Base-by-base conservation (phyloP, 805 yeast genomes). In the Spathaspora boniae region DNA sequence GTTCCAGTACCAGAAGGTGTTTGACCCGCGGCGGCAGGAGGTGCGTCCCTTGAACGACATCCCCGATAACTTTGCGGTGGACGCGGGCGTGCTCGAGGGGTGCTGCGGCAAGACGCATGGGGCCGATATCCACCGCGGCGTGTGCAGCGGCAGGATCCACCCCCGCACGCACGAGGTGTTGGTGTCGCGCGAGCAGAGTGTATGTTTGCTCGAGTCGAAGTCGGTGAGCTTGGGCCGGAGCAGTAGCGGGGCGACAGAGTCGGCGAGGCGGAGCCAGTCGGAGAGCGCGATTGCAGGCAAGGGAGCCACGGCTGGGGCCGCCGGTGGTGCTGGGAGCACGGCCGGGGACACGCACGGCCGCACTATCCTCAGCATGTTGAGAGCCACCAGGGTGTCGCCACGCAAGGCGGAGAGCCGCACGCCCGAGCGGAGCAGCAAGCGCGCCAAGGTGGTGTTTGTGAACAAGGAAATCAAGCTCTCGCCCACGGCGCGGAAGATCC, bases 1-100 rank as follows among this genome's bases (percentile, higher is more conserved):
- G 9, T 93, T 93, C 55, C 80, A 74, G 50, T 84, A 68, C 54
- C 97, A 88, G 55, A 72, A 95, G 42, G 97, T 93, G 1, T 91
- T 78, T 58, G 76, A 89, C 53, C 95, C 96, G 0, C 33, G 56
- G 2, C 42, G 51, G 1, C 48, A 68, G 26, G 34, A 48, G 25
- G 60, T 86, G n/a, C 68, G 70, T 1, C 76, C 86, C 22, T 63
- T 91, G 44, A 77, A 75, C 46, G 74, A 70, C 3, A 62, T 81
- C 9, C 80, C 83, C 0, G 60, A 55, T 1, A 62, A 54, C 3
- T 49, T 70, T 20, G 60, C 55, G 15, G 51, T 61, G 7, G 70
- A 73, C 28, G 58, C 64, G 43, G 78, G 74, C 3, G 47, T 30
- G 50, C 68, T 48, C 26, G 68, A 50, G 38, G 36, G 55, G 5